A percentile compares a stretch with the other conserved stretches of the same genome.
Conservation (phyloP, 1,139 yeast species). For the Zygosaccharomyces sapae region DNA sequence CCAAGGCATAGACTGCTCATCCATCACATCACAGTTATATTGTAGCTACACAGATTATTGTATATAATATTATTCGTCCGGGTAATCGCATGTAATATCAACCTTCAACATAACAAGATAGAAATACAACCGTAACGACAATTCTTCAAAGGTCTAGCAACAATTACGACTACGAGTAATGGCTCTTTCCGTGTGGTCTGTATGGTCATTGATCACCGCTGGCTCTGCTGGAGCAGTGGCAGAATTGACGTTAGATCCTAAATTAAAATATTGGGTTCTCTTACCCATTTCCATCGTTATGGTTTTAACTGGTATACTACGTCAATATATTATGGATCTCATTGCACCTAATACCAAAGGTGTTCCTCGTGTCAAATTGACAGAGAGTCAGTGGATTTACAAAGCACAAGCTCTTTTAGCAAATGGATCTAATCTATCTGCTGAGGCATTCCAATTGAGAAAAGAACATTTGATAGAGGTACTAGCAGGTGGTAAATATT, state of each 20-base stretch:
- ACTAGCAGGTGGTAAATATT: constrained; percentile 32
- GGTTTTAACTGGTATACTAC: constrained; percentile 81
- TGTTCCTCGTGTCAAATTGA: constrained; percentile 47
- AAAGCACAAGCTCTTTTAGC: constrained; percentile 55
- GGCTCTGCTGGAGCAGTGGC: constrained; percentile 37
- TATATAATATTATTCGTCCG: neutral
- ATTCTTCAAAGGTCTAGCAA: neutral
- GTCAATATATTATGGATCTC: constrained; percentile 64
- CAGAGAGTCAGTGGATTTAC: constrained; percentile 57
- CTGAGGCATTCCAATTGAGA: constrained; percentile 34
- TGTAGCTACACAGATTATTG: neutral
- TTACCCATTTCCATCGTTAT: constrained; percentile 85
- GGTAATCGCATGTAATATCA: neutral
- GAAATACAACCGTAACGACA: neutral
- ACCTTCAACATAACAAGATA: neutral
- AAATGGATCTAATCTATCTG: constrained; percentile 46
- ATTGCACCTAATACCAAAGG: constrained; percentile 57
- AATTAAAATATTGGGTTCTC: constrained; percentile 82
- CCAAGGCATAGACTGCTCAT: neutral
- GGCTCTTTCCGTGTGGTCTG: constrained; percentile 6
- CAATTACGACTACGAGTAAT: neutral
- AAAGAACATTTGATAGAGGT: constrained; percentile 27
- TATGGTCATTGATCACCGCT: constrained; percentile 9
- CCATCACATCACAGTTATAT: neutral
- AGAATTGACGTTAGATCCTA: constrained; percentile 69